Base-by-base conservation (phyloP, 169 alveolate genomes). In the Plasmodium vinckei region DNA sequence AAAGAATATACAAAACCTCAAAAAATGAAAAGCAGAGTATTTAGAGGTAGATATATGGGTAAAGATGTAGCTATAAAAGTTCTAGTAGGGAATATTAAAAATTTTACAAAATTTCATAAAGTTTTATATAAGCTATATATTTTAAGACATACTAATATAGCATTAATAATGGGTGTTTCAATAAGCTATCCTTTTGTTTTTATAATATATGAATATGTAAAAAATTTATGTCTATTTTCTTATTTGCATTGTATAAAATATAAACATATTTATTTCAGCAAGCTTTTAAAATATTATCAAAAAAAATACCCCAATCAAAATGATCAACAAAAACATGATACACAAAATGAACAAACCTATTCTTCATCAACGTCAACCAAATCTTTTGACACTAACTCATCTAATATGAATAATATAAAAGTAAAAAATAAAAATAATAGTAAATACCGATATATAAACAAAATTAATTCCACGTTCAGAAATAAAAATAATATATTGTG, bases 41-140 rank as follows among this genome's bases (percentile, higher is more conserved):
- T 75, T 64, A 59, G 25, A 44, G 92, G 92, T 2, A 87, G 72
- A 61, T 87, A 82, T 65, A 51, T 87, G 56, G 92, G 92, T 5
- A 87, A 72, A 49, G 87, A 87, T 27, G 92, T 87, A 63, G 92
- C 92, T n/a, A 87, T 87, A 27, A 87, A 82, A 51, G 73, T 87
- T 46, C 57, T 87, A 61, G 89, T 87, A 39, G 88, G 88, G 9
- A 75, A 72, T 21, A 60, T 82, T 65, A 82, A 65, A 82, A 64
- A 82, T 53, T 82, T 67, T 82, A 25, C 23, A 39, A 21, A 82
- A 65, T 57, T 82, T 9, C 84, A 87, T 53, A 64, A 73, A 71
- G 65, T 73, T 0, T 10, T 82, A 54, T 82, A 82, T 59, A 82
- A 82, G 21, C 7, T 82, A 82, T 61, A 82, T 46, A 42, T 13